A percentile compares a stretch with the other conserved stretches of the same genome.
These are phyloP conservation scores for Mucor indicus DNA, from an alignment of 371 early-diverging fungal species.

Conservation along the genomic window DNA sequence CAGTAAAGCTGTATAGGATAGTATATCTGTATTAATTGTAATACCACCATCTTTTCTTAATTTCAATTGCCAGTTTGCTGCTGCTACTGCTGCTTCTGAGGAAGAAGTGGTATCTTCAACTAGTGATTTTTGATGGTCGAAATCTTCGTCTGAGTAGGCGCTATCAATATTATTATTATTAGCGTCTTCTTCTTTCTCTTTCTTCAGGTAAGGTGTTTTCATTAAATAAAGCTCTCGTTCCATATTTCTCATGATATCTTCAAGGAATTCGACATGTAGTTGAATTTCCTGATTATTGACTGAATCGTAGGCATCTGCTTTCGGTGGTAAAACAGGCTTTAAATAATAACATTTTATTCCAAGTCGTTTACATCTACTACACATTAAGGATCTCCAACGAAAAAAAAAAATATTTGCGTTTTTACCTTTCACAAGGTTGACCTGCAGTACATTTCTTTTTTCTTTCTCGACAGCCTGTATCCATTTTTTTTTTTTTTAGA, in stretches of 20 bases:
- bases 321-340: conserved; percentile 7
- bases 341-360: conserved; percentile 23
- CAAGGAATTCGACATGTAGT: conserved; percentile 10
- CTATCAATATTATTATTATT: background rate
- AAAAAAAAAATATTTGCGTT: background rate
- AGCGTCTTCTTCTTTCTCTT: background rate
- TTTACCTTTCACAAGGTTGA: conserved; percentile 42
- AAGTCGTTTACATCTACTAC: conserved; percentile 19
- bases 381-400: background rate
- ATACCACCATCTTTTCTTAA: conserved; percentile 10
- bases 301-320: background rate
- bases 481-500: background rate
- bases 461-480: conserved; percentile 44
- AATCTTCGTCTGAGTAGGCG: conserved; percentile 2
- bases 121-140: background rate
- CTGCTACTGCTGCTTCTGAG: background rate
- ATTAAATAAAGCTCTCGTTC: conserved; percentile 16
- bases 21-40: conserved; percentile 14
- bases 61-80: conserved; percentile 10
- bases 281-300: conserved; percentile 11
- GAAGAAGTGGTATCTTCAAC: background rate
- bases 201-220: background rate
- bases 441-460: conserved; percentile 44
- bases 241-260: conserved; percentile 16
- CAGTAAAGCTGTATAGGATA: conserved; percentile 6